Evolutionary conservation across 192 early-diverging fungal genomes (phyloP).

Genomic region (Rhizoclosmatium globosum): DNA sequence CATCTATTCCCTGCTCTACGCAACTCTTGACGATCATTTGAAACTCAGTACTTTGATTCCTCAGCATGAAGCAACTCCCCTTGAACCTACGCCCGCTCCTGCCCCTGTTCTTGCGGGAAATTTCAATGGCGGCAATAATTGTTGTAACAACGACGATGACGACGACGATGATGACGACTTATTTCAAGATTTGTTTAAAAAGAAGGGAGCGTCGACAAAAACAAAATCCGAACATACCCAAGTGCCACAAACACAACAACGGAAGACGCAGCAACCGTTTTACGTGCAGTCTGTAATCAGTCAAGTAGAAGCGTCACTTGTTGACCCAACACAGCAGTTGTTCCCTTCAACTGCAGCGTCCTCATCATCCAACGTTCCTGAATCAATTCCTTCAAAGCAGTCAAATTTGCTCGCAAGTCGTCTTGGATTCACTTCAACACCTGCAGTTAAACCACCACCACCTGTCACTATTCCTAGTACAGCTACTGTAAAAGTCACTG

Average conservation of each 20-base stretch:
- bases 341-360: not conserved
- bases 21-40: not conserved
- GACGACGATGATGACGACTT: conserved; percentile 24
- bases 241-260: not conserved
- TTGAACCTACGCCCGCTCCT: not conserved
- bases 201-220: not conserved
- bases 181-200: conserved; percentile 7
- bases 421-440: not conserved
- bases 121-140: not conserved
- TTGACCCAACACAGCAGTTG: not conserved
- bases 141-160: not conserved
- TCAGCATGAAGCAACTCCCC: not conserved
- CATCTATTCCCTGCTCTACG: conserved; percentile 18
- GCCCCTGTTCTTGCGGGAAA: not conserved
- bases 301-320: not conserved
- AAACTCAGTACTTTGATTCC: not conserved
- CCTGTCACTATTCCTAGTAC: not conserved
- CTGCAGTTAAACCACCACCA: not conserved
- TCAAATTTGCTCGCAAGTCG: conserved; percentile 8
- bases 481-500: not conserved
- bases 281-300: not conserved
- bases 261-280: not conserved
- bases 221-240: too few relatives aligned
- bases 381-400: not conserved
- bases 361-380: not conserved